Evolutionary conservation across 345 rosid genomes (phyloP).

Genomic region (Arabidopsis arenosa): DNA sequence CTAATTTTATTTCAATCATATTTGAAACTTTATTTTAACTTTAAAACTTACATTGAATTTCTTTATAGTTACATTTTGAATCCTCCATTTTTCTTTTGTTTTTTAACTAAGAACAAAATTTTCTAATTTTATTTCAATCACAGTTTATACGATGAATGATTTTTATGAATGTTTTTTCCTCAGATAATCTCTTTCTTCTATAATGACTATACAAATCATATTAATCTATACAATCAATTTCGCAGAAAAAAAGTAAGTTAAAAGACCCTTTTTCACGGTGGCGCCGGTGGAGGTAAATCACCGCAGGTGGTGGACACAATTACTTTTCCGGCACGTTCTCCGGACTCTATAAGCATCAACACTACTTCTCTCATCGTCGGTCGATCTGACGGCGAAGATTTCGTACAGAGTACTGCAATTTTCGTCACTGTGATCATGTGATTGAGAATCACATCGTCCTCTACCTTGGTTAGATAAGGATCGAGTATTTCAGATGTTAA

Average conservation of each 20-base stretch:
- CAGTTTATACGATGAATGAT: neutral
- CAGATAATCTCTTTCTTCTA: constrained; percentile 16
- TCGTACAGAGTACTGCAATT: constrained; percentile 82
- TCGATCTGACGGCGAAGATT: constrained; percentile 65
- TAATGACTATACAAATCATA: constrained; percentile 45
- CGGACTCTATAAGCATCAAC: constrained; percentile 78
- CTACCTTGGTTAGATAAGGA: constrained; percentile 57
- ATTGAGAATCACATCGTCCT: constrained; percentile 54
- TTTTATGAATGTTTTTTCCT: too few species aligned
- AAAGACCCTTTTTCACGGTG: constrained; percentile 4
- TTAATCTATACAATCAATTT: constrained; percentile 41
- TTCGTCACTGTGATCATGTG: constrained; percentile 84
- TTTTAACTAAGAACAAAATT: neutral
- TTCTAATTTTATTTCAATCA: constrained; percentile 9
- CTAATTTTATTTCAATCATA: too few species aligned
- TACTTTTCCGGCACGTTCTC: constrained; percentile 52
- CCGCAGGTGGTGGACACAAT: constrained; percentile 49
- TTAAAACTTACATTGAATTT: neutral
- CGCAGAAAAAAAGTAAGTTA: neutral
- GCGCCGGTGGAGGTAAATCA: constrained; percentile 46
- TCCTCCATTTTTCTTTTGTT: neutral
- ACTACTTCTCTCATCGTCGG: constrained; percentile 96
- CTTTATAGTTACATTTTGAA: neutral
- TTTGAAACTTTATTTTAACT: too few species aligned
- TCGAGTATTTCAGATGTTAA: constrained; percentile 66